phyloP scores from a whole-genome alignment of 108 stramenopile genomes.

The Schizochytrium sp. region DNA sequence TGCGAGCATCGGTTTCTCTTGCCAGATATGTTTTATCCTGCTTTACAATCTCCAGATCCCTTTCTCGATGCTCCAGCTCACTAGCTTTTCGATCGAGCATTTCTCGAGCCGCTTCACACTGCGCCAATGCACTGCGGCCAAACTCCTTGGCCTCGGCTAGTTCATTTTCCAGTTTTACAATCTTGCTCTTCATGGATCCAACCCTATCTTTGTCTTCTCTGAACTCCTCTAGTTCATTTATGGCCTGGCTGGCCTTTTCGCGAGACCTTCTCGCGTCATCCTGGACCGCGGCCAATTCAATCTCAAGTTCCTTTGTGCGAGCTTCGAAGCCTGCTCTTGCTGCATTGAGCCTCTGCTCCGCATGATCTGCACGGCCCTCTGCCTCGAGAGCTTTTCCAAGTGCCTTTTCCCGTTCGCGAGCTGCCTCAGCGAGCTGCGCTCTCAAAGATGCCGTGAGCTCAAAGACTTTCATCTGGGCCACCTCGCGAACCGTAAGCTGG shows the following conservation, averaged over 20 bases:
- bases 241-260: slow-evolving; percentile 1
- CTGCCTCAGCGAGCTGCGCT: slow-evolving; percentile 31
- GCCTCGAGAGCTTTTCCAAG: too few species aligned
- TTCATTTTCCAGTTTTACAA: slow-evolving; percentile 2
- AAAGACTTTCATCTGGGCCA: slow-evolving; percentile 22
- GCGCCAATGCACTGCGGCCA: not conserved
- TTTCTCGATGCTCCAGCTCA: not conserved
- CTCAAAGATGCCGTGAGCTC: slow-evolving; percentile 37
- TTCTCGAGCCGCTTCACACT: not conserved
- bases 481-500: slow-evolving; percentile 12
- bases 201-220: slow-evolving; percentile 1
- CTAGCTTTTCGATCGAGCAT: slow-evolving; percentile 27
- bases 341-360: not conserved
- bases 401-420: not conserved
- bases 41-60: slow-evolving; percentile 21
- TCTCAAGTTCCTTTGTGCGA: slow-evolving; percentile 6
- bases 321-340: not conserved
- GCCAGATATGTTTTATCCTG: not conserved
- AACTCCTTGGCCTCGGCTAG: not conserved
- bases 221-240: not conserved
- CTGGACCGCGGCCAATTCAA: not conserved
- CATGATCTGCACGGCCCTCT: not conserved
- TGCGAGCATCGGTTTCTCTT: slow-evolving; percentile 15
- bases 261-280: not conserved
- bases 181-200: not conserved